These are phyloP conservation scores for Naganishia kalamii DNA, from an alignment of 768 basidiomycete species.

Conservation along the genomic window DNA sequence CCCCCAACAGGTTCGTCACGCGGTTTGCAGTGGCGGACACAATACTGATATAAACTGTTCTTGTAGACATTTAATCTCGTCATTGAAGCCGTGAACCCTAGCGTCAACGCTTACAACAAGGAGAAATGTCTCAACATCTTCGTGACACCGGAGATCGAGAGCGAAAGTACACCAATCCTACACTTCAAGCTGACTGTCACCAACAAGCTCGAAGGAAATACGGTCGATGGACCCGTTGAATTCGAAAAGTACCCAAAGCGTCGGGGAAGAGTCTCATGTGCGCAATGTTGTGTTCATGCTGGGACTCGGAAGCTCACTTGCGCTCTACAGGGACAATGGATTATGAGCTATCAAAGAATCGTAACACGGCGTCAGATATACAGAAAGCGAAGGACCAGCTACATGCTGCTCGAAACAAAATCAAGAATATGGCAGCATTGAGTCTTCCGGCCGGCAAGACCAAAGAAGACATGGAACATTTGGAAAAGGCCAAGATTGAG, in stretches of 20 bases:
- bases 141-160: conserved; percentile 1
- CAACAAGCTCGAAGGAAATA: conserved; percentile 51
- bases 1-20: conserved; percentile 59
- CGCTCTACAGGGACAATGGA: conserved; percentile 56
- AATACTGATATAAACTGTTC: not conserved
- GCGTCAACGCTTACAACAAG: not conserved
- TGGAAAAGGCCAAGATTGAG: not conserved
- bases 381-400: conserved; percentile 21
- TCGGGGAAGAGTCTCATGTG: conserved; percentile 36
- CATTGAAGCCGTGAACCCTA: conserved; percentile 22
- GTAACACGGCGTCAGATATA: conserved; percentile 15
- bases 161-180: conserved; percentile 24
- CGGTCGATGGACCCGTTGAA: conserved; percentile 47
- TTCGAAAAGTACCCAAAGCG: conserved; percentile 39
- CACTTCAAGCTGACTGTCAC: conserved; percentile 52
- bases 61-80: conserved; percentile 53
- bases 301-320: not conserved
- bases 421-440: conserved; percentile 31
- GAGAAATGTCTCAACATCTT: conserved; percentile 1
- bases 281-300: conserved; percentile 22
- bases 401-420: conserved; percentile 13
- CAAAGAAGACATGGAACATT: conserved; percentile 17
- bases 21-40: not conserved
- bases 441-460: conserved; percentile 35
- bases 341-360: conserved; percentile 53